Evolutionary conservation across 768 basidiomycete genomes (phyloP), one percentile per base, ranked within the genome.

Genomic region (Gloeostereum incarnatum): DNA sequence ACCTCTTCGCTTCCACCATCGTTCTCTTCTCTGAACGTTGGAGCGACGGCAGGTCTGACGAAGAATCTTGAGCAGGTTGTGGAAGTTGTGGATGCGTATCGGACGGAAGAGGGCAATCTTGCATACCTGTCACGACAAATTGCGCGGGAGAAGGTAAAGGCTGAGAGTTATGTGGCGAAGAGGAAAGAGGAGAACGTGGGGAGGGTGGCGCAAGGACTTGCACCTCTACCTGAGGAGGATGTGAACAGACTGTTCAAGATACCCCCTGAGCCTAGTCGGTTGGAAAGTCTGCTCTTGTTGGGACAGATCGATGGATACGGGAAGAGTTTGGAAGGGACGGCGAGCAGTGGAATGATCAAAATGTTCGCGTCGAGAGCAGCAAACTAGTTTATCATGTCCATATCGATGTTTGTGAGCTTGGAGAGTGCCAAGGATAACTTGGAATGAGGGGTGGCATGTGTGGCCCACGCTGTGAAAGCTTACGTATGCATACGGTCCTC

Each of bases 31-130:
- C 71, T 94, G 40, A 69, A 88, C 62, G 72, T 87, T 35, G 81
- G 83, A 23, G n/a, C n/a, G n/a, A 73, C 74, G 19, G 64, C 70
- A 4, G 75, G 81, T 6, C 65, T 87, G 36, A 77, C 83, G 38
- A 72, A 72, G 54, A 86, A 86, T 55, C 61, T 94, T 46, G 86
- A 89, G 63, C 75, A 82, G 56, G 78, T 92, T 35, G 77, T 87
- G 43, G 89, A 94, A 57, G 77, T 82, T 0, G 66, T 94, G 42
- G 88, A 91, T 61, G 73, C 65, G 49, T 89, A 91, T 62, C 78
- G 81, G 50, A 88, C 85, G 39, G 92, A 96, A 59, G 87, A 93
- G 52, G 86, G 88, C 36, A 94, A 94, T 59, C 72, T 92, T 46
- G 90, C 84, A 38, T 96, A 90, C 66, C 64, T 89, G 48, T 69